Percentiles rank a stretch among this genome's conserved stretches.
These are phyloP conservation scores for Hypoxylon sp. DNA, from an alignment of 2,329 filamentous ascomycete genomes.

Conservation along the genomic window DNA sequence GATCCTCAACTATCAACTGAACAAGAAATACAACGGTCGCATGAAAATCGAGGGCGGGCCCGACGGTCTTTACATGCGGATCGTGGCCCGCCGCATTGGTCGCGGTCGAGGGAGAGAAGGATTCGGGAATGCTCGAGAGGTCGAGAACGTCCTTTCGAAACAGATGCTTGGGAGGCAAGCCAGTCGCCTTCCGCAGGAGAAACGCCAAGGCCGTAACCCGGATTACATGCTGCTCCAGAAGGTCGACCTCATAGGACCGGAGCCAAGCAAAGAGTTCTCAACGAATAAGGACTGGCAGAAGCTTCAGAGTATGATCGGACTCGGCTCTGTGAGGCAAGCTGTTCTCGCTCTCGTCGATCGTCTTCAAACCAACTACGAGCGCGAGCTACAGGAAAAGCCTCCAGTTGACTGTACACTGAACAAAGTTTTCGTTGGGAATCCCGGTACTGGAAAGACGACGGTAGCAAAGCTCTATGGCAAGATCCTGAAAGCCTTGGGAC, in stretches of 20 bases:
- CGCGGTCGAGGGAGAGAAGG: constrained; percentile 69
- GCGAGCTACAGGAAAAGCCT: constrained; percentile 42
- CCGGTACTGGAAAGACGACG: constrained; percentile 46
- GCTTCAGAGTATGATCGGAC: constrained; percentile 43
- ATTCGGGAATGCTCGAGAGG: constrained; percentile 70
- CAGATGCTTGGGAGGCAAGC: constrained; percentile 69
- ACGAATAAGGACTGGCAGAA: constrained; percentile 43
- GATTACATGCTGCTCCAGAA: constrained; percentile 69
- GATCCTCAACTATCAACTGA: constrained; percentile 66
- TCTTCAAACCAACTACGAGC: constrained; percentile 40
- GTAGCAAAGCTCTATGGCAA: constrained; percentile 45
- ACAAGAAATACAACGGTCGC: constrained; percentile 56
- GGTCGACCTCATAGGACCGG: constrained; percentile 74
- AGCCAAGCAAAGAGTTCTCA: constrained; percentile 28
- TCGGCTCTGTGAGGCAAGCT: constrained; percentile 45
- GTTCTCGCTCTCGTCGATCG: constrained; percentile 52
- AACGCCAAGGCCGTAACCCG: constrained; percentile 50
- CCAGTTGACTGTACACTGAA: constrained; percentile 41
- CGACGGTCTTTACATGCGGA: constrained; percentile 67
- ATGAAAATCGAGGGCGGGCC: constrained; percentile 25
- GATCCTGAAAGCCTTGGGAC: constrained; percentile 48
- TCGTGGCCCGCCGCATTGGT: constrained; percentile 69
- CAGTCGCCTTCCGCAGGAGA: constrained; percentile 59
- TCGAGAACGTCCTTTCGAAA: constrained; percentile 67
- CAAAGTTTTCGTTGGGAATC: constrained; percentile 44